These are phyloP conservation scores for California macrophylla DNA, from an alignment of 441 rosid species.

Conservation along the genomic window DNA sequence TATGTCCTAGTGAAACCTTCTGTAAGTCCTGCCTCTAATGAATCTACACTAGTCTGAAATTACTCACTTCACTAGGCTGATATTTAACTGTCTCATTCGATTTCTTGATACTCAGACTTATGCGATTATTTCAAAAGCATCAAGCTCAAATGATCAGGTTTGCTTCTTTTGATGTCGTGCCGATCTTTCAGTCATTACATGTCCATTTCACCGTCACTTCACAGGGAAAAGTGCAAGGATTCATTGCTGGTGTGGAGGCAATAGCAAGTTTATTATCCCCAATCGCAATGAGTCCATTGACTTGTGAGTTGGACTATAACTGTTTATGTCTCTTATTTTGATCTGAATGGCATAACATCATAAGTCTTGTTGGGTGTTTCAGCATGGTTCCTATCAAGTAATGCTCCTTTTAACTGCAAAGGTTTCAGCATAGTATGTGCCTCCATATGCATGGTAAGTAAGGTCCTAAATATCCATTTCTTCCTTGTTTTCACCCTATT, in stretches of 20 bases:
- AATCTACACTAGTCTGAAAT: background rate
- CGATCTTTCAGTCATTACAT: background rate
- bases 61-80: background rate
- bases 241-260: constrained; percentile 43
- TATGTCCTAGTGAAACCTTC: constrained; percentile 41
- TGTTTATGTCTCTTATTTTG: background rate
- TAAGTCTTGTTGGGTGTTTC: constrained; percentile 1
- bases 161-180: background rate
- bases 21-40: constrained; percentile 20
- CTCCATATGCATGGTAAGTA: constrained; percentile 44
- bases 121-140: constrained; percentile 46
- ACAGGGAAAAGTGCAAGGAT: constrained; percentile 50
- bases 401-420: constrained; percentile 46
- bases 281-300: constrained; percentile 46
- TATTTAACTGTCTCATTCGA: background rate
- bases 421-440: constrained; percentile 46
- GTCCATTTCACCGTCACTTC: constrained; percentile 9
- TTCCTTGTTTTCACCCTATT: background rate
- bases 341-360: background rate
- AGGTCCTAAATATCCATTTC: background rate
- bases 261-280: constrained; percentile 45
- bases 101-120: constrained; percentile 31
- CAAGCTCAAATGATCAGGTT: constrained; percentile 38
- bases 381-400: constrained; percentile 39
- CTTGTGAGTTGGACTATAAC: constrained; percentile 26